Conservation (phyloP, 2,329 filamentous ascomycete genomes). For the Colletotrichum brevisporum region DNA sequence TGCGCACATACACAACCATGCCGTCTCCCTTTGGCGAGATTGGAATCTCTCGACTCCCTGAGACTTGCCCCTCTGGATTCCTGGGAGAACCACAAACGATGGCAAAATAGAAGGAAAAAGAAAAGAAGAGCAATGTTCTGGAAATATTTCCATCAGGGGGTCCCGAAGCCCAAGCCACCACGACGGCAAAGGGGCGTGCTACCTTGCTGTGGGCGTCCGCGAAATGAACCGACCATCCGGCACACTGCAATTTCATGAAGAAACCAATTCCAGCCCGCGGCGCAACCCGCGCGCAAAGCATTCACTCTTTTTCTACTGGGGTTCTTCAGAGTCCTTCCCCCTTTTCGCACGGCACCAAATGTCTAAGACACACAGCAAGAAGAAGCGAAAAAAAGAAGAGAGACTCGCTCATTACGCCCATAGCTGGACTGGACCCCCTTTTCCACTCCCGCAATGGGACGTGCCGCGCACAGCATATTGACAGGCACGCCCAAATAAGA, state of each 20-base stretch:
- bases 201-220: background rate
- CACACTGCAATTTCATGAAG: slow-evolving; percentile 7
- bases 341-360: background rate
- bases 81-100: background rate
- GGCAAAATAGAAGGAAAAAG: background rate
- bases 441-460: background rate
- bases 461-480: background rate
- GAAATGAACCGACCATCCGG: slow-evolving; percentile 2
- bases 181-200: too few relatives aligned
- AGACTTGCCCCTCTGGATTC: background rate
- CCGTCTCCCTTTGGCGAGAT: background rate
- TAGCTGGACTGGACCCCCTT: background rate
- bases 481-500: background rate
- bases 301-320: too few relatives aligned
- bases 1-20: background rate
- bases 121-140: background rate
- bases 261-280: background rate
- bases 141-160: background rate
- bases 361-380: slow-evolving; percentile 1
- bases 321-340: background rate
- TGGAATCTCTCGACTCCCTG: background rate
- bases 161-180: background rate
- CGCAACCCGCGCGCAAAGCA: too few relatives aligned
- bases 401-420: background rate
- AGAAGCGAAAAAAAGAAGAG: background rate